Conservation (phyloP, 371 early-diverging fungal species). For the Mucor circinelloides region DNA sequence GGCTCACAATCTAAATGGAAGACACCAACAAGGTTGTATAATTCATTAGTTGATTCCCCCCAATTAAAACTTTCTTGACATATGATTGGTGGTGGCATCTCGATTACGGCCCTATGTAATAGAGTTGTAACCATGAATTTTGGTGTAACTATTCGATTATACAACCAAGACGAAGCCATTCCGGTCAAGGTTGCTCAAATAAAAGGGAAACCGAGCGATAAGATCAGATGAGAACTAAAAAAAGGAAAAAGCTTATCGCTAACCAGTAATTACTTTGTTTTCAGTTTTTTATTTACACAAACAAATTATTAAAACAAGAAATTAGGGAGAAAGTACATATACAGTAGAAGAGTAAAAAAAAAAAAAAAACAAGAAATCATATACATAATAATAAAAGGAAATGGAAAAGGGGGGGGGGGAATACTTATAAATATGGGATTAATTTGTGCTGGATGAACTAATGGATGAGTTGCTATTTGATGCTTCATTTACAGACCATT, state of each 20-base stretch:
- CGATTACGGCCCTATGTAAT: neutral
- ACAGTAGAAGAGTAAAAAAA: neutral
- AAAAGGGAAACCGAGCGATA: constrained; percentile 3
- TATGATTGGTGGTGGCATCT: neutral
- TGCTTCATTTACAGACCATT: constrained; percentile 16
- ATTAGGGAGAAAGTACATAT: neutral
- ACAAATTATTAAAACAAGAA: neutral
- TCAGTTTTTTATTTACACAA: constrained; percentile 17
- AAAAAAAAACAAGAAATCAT: neutral
- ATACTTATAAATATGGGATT: neutral
- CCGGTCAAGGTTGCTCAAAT: neutral
- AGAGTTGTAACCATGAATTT: neutral
- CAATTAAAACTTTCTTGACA: neutral
- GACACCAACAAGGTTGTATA: neutral
- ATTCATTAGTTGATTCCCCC: neutral
- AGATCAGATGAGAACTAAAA: constrained; percentile 2
- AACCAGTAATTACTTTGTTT: neutral
- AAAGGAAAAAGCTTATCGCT: constrained; percentile 12
- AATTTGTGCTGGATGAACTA: neutral
- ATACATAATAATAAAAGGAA: constrained; percentile 7
- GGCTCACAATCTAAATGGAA: neutral
- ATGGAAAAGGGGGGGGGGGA: neutral
- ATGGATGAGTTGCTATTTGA: neutral
- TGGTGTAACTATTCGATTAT: neutral
- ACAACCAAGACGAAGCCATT: neutral